phyloP scores from a whole-genome alignment of 1,284 basidiomycete species.

The Cerioporus squamosus region DNA sequence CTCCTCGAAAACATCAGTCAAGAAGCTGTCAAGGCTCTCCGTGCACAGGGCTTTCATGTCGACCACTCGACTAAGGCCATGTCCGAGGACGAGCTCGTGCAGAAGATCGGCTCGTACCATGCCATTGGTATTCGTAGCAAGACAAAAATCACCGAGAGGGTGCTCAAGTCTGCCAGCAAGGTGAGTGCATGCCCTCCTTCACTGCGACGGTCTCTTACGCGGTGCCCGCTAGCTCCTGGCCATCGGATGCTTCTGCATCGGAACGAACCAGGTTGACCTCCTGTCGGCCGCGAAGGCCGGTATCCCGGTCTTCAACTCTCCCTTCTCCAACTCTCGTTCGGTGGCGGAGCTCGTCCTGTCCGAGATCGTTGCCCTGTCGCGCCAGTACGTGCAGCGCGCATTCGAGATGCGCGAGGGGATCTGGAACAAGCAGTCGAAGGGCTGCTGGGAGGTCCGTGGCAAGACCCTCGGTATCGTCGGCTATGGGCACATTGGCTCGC shows the following conservation, averaged over 20 bases:
- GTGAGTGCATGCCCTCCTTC: constrained; percentile 41
- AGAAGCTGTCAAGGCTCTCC: constrained; percentile 86
- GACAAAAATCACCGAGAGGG: constrained; percentile 92
- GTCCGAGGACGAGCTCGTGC: constrained; percentile 91
- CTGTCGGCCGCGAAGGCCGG: constrained; percentile 84
- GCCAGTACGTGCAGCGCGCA: constrained; percentile 91
- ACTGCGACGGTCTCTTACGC: not conserved
- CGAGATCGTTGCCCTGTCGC: constrained; percentile 93
- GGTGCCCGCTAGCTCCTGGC: constrained; percentile 74
- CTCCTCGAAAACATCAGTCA: constrained; percentile 96
- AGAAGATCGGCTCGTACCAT: constrained; percentile 89
- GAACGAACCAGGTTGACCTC: constrained; percentile 98
- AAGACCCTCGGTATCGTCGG: constrained; percentile 99
- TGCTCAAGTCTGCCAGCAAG: constrained; percentile 86
- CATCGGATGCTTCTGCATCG: constrained; percentile 99
- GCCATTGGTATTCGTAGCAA: constrained; percentile 97
- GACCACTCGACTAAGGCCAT: constrained; percentile 90
- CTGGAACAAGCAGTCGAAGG: constrained; percentile 99
- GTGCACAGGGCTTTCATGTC: constrained; percentile 89
- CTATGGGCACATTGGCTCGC: constrained; percentile 98
- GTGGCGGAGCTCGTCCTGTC: constrained; percentile 98
- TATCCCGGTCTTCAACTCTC: constrained; percentile 99
- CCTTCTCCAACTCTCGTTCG: constrained; percentile 99
- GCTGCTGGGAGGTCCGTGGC: constrained; percentile 97
- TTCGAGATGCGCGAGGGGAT: constrained; percentile 88